Base-by-base conservation (phyloP, 306 rosid genomes). In the Erythrophleum fordii region DNA sequence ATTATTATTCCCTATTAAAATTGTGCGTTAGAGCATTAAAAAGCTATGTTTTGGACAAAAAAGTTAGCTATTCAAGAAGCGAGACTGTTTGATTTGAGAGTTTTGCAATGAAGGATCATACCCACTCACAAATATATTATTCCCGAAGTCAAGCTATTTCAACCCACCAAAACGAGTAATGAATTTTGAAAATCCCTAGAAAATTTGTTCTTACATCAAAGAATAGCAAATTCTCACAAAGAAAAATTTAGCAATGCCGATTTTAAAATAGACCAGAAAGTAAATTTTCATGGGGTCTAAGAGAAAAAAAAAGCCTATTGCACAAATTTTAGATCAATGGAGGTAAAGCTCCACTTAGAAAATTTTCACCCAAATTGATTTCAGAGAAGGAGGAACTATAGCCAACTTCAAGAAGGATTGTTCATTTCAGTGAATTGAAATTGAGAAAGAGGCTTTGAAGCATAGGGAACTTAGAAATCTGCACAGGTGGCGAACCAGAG, bases 281-380 rank as follows among this genome's bases (percentile, higher is more conserved):
- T 9, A 77, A 85, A 81, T 93, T 96, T 5, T 88, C 91, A 74
- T 88, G 89, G 51, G 92, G 73, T 48, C 82, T 87, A 48, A 96
- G 86, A 8, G 97, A n/a, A n/a, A n/a, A 90, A 83, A 88, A 90
- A 48, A 93, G 91, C 61, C 82, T 90, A 2, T 93, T 91, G 81
- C 99, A 96, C 73, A 96, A 64, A 58, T 92, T 93, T 97, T 97
- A 93, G 5, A 96, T 83, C 31, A 98, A 96, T 0, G 99, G 97
- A 2, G 97, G 87, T 49, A 96, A 56, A 58, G 44, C 76, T 73
- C 97, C 97, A 75, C 14, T 76, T 6, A 96, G 67, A 66, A 86
- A 34, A 80, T 96, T 96, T 48, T 78, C 83, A 61, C 97, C 66
- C 75, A 96, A 88, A 88, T 96, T 96, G 85, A 96, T 80, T 18